These are phyloP conservation scores for Escovopsis sp. DNA, from an alignment of 2,329 filamentous ascomycete genomes.

Conservation along the genomic window DNA sequence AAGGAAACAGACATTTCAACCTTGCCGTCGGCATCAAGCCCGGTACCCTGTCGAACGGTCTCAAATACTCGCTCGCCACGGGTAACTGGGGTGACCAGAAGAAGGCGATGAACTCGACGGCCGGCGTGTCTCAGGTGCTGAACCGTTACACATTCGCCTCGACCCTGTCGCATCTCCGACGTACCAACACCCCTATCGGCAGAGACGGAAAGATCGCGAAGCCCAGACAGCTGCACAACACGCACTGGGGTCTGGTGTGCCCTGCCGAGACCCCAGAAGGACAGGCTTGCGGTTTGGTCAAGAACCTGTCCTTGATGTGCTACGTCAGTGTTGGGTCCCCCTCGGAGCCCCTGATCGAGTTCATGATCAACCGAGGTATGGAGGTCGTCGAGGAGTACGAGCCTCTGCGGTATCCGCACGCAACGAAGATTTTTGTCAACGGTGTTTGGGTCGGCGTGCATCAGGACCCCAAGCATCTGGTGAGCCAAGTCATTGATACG, in stretches of 20 bases:
- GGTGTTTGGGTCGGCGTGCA: slow-evolving; percentile 97
- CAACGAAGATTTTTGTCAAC: slow-evolving; percentile 96
- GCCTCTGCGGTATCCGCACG: slow-evolving; percentile 68
- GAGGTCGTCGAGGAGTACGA: slow-evolving; percentile 94
- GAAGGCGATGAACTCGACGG: slow-evolving; percentile 88
- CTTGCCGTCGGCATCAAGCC: slow-evolving; percentile 82
- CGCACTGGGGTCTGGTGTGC: slow-evolving; percentile 95
- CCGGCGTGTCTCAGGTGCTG: slow-evolving; percentile 93
- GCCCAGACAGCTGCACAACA: slow-evolving; percentile 94
- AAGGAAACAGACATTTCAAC: slow-evolving; percentile 79
- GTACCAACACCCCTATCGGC: slow-evolving; percentile 95
- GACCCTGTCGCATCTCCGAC: slow-evolving; percentile 86
- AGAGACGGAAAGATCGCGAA: slow-evolving; percentile 97
- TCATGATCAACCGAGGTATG: slow-evolving; percentile 93
- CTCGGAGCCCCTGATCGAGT: slow-evolving; percentile 79
- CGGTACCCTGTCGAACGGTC: slow-evolving; percentile 76
- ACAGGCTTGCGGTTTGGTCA: slow-evolving; percentile 94
- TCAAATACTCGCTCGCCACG: slow-evolving; percentile 94
- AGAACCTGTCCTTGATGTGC: slow-evolving; percentile 96
- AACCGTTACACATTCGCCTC: slow-evolving; percentile 97
- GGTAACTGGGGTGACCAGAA: slow-evolving; percentile 99
- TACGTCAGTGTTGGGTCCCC: slow-evolving; percentile 93
- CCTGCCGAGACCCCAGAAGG: slow-evolving; percentile 96
- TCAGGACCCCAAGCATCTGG: slow-evolving; percentile 72
- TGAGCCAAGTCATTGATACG: slow-evolving; percentile 61